phyloP scores from a whole-genome alignment of 2,329 filamentous ascomycete species.

The Rutstroemia sydowiana region DNA sequence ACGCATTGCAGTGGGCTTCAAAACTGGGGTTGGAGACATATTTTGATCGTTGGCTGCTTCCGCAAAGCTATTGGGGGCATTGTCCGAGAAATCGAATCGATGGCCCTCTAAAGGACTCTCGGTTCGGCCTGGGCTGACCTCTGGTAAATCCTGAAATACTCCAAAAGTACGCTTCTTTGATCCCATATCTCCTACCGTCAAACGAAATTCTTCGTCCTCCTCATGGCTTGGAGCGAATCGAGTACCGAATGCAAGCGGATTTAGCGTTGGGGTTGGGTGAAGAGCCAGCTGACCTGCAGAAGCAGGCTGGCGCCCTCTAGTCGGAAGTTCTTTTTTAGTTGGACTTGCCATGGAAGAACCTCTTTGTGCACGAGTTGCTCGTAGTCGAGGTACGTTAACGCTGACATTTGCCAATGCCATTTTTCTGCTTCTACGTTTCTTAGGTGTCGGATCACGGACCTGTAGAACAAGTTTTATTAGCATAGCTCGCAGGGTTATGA shows the following conservation, averaged over 20 bases:
- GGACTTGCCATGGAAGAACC: slow-evolving; percentile 14
- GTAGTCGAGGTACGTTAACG: slow-evolving; percentile 22
- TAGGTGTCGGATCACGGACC: slow-evolving; percentile 20
- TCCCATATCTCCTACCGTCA: slow-evolving; percentile 23
- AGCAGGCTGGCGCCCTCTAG: slow-evolving; percentile 3
- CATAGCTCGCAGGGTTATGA: not conserved
- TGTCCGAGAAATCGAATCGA: slow-evolving; percentile 23
- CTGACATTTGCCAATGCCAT: slow-evolving; percentile 18
- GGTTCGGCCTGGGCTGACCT: slow-evolving; percentile 26
- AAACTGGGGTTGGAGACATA: slow-evolving; percentile 22
- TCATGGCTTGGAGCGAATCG: slow-evolving; percentile 22
- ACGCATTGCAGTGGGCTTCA: slow-evolving; percentile 17
- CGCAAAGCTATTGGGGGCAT: slow-evolving; percentile 18
- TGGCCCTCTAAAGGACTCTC: slow-evolving; percentile 29
- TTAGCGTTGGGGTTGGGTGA: slow-evolving; percentile 16
- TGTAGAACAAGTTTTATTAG: slow-evolving; percentile 11
- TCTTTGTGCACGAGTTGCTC: slow-evolving; percentile 12
- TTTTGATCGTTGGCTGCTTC: slow-evolving; percentile 10
- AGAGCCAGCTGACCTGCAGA: slow-evolving; percentile 9
- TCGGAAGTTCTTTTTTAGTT: slow-evolving; percentile 12
- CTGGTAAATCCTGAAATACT: slow-evolving; percentile 26
- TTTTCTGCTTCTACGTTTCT: slow-evolving; percentile 26
- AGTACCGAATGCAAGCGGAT: slow-evolving; percentile 20
- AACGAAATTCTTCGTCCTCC: slow-evolving; percentile 28
- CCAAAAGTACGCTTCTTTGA: slow-evolving; percentile 24